These are phyloP conservation scores for Hirsutella rhossiliensis DNA, from an alignment of 2,329 filamentous ascomycete genomes.

Conservation along the genomic window DNA sequence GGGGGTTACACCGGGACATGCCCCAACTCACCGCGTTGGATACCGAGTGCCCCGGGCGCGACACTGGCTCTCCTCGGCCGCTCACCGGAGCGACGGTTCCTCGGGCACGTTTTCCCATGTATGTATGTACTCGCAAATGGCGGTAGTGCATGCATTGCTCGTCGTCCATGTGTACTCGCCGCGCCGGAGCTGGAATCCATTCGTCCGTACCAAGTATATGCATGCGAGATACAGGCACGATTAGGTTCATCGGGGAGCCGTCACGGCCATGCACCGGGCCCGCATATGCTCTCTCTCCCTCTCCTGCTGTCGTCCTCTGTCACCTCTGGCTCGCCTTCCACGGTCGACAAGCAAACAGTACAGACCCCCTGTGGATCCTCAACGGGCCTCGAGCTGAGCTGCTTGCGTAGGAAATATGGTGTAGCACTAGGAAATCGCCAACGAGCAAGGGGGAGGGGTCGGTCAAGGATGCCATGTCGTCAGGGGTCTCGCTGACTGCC, in stretches of 20 bases:
- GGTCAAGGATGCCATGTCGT: background rate
- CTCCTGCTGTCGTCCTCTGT: background rate
- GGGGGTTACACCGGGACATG: too few relatives aligned
- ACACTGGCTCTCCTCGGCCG: background rate
- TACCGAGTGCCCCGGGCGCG: too few relatives aligned
- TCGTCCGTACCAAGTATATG: too few relatives aligned
- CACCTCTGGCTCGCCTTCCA: background rate
- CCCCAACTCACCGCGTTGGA: too few relatives aligned
- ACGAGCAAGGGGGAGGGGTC: background rate
- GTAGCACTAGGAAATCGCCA: background rate
- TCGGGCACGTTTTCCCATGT: too few relatives aligned
- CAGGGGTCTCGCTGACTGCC: slow-evolving; percentile 3
- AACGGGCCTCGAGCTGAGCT: background rate
- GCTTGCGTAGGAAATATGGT: background rate
- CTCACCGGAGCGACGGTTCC: too few relatives aligned
- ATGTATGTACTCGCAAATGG: too few relatives aligned
- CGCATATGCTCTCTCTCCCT: background rate
- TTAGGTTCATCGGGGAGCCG: background rate
- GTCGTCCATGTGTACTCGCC: too few relatives aligned
- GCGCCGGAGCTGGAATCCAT: too few relatives aligned
- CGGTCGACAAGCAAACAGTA: slow-evolving; percentile 1
- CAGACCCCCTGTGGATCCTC: background rate
- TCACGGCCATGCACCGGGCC: background rate
- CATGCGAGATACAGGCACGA: background rate
- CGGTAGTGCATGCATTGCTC: too few relatives aligned